phyloP scores from a whole-genome alignment of 345 rosid species.

The Chamaenerion angustifolium region DNA sequence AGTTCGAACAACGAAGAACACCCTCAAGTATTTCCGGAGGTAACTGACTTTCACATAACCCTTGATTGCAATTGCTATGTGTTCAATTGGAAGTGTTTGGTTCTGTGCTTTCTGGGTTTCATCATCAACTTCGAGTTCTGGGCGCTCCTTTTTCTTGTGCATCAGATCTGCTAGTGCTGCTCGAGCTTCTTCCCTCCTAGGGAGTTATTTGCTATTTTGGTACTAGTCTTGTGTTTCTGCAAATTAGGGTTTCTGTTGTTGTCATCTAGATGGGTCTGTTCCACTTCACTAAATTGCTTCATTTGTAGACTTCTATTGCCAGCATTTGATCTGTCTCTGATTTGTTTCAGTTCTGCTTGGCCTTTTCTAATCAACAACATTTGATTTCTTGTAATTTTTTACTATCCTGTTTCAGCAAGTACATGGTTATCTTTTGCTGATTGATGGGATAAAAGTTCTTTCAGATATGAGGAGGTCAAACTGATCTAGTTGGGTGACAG shows the following conservation, averaged over 20 bases:
- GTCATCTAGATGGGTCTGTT: neutral
- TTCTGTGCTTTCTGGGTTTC: neutral
- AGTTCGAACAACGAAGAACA: neutral
- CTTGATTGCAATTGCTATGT: neutral
- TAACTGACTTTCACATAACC: neutral
- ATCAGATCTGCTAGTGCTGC: constrained; percentile 5
- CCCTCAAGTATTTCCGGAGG: constrained; percentile 1
- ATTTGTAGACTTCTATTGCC: neutral
- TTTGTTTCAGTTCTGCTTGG: neutral
- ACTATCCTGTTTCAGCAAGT: no score
- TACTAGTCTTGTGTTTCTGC: neutral
- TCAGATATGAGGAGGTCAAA: no score
- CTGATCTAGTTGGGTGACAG: no score
- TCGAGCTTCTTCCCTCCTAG: neutral
- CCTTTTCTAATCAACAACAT: no score
- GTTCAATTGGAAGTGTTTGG: neutral
- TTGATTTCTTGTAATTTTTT: no score
- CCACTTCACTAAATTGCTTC: neutral
- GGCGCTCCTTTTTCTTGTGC: neutral
- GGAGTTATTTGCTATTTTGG: neutral
- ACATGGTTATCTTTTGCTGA: no score
- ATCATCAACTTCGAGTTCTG: constrained; percentile 1
- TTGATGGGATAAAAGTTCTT: no score
- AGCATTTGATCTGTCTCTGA: neutral
- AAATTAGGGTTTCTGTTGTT: constrained; percentile 8